A percentile compares a stretch with the other conserved stretches of the same genome.
Conservation (phyloP, 2,329 filamentous ascomycete genomes). For the Coniochaeta ligniaria region DNA sequence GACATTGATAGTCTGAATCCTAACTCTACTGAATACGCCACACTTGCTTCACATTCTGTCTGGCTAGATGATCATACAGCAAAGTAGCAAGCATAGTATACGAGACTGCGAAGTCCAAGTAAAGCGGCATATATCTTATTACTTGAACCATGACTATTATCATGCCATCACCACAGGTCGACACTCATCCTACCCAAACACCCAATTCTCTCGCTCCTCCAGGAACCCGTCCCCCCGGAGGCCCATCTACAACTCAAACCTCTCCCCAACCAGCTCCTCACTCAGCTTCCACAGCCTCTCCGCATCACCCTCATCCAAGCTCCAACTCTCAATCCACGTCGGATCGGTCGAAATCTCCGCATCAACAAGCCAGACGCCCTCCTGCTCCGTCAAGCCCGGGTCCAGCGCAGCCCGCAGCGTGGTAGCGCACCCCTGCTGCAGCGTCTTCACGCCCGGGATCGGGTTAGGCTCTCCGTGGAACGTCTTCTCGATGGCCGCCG, state of each 20-base stretch:
- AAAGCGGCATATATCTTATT: no score
- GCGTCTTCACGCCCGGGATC: constrained; percentile 19
- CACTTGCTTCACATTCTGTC: no score
- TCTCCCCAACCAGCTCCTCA: constrained; percentile 28
- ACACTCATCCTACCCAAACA: no score
- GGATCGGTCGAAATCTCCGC: constrained; percentile 22
- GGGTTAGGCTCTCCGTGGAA: constrained; percentile 12
- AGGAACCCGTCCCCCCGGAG: not conserved
- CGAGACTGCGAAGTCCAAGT: no score
- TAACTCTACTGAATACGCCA: no score
- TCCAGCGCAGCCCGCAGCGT: constrained; percentile 35
- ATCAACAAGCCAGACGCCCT: constrained; percentile 25
- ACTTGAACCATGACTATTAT: no score
- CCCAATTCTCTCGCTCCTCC: not conserved
- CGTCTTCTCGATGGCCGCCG: not conserved
- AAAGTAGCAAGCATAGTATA: no score
- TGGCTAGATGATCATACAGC: no score
- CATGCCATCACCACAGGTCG: no score
- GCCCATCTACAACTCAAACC: constrained; percentile 15
- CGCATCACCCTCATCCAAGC: constrained; percentile 25
- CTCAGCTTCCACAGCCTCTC: constrained; percentile 28
- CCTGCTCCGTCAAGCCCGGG: constrained; percentile 23
- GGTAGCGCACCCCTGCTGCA: constrained; percentile 33
- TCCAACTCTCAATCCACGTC: constrained; percentile 20
- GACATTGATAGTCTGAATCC: no score